A percentile compares a stretch with the other conserved stretches of the same genome.
Evolutionary conservation across 805 yeast species (phyloP).

Genomic region (Kuraishia cidri): DNA sequence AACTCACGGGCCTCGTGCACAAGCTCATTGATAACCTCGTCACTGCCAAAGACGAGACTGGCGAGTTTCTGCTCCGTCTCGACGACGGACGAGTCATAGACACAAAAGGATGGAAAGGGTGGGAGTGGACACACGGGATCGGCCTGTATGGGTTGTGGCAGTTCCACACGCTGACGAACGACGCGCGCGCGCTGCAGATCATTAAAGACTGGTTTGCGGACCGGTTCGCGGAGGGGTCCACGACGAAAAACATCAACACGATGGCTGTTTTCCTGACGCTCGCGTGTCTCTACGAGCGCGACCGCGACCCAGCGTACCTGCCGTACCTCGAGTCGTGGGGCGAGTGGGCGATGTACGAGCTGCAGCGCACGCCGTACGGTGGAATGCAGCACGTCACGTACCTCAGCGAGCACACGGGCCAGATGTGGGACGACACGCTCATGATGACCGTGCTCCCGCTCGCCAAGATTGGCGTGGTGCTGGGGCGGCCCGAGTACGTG

Average conservation of each 20-base stretch:
- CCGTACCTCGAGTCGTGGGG: conserved; percentile 25
- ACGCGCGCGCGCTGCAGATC: conserved; percentile 12
- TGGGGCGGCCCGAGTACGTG: conserved; percentile 19
- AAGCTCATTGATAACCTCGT: no score
- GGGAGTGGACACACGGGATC: conserved; percentile 31
- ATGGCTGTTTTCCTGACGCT: conserved; percentile 24
- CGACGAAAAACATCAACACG: conserved; percentile 24
- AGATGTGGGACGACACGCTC: conserved; percentile 22
- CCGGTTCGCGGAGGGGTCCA: conserved; percentile 21
- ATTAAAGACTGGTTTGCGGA: conserved; percentile 20
- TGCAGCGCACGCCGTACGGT: conserved; percentile 21
- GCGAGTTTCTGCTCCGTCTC: no score
- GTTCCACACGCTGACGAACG: conserved; percentile 18
- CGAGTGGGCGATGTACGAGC: conserved; percentile 23
- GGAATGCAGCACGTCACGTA: conserved; percentile 26
- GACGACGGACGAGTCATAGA: conserved; percentile 24
- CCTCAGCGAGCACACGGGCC: conserved; percentile 17
- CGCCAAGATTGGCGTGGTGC: no score
- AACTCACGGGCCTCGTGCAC: no score
- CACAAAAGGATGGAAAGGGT: conserved; percentile 29
- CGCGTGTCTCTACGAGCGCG: conserved; percentile 19
- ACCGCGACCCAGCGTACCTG: conserved; percentile 9
- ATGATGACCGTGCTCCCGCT: conserved; percentile 29
- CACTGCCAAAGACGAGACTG: no score
- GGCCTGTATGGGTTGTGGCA: conserved; percentile 29